Evolutionary conservation across 495 filamentous ascomycete genomes (phyloP).

Genomic region (Penicillium cataractarum): DNA sequence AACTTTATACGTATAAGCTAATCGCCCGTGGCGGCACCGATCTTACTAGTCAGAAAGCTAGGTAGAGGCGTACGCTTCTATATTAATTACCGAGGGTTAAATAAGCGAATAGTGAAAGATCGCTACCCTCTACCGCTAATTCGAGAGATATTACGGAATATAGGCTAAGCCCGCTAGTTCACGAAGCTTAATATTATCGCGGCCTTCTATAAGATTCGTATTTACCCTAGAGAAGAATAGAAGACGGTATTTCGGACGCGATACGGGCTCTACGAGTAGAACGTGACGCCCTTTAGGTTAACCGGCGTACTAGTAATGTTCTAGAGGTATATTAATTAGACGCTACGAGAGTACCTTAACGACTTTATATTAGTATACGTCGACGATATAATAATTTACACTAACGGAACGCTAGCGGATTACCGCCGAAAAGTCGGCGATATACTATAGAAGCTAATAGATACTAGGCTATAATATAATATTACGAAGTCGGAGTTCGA

Average conservation of each 20-base stretch:
- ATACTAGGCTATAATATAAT: not conserved
- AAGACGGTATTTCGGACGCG: not conserved
- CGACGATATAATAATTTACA: conserved; percentile 5
- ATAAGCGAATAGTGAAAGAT: not conserved
- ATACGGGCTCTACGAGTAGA: not conserved
- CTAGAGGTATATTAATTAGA: conserved; percentile 5
- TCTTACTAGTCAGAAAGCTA: not conserved
- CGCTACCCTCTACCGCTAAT: not conserved
- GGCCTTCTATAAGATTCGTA: not conserved
- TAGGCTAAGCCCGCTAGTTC: not conserved
- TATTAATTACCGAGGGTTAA: not conserved
- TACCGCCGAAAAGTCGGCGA: not conserved
- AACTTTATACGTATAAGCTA: not conserved
- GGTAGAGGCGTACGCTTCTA: not conserved
- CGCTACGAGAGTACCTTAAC: not conserved
- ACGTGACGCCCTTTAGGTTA: not conserved
- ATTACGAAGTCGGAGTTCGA: not conserved
- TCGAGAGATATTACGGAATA: not conserved
- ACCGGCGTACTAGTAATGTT: not conserved
- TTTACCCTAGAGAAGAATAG: not conserved
- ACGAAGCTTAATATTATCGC: not conserved
- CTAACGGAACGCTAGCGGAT: not conserved
- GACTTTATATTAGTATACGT: not conserved
- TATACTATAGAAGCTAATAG: conserved; percentile 2
- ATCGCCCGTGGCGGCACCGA: not conserved